Conservation (phyloP, 129 eudicot genomes). For the Helichrysum umbraculigerum region DNA sequence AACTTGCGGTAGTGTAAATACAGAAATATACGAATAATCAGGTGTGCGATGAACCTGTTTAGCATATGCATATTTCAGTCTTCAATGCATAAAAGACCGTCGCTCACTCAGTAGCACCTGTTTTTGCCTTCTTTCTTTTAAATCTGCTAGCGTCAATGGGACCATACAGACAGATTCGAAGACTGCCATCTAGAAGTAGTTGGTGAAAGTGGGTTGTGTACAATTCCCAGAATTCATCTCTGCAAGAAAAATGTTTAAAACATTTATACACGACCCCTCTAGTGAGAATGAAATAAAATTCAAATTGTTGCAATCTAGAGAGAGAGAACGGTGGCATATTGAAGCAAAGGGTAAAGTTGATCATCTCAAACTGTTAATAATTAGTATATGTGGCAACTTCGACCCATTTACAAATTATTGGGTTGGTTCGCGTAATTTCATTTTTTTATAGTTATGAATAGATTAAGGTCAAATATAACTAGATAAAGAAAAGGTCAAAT, state of each 20-base stretch:
- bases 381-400: neutral
- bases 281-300: neutral
- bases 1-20: too few relatives aligned
- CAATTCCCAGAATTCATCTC: constrained; percentile 94
- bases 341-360: neutral
- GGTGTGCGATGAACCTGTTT: neutral
- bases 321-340: neutral
- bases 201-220: constrained; percentile 70
- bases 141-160: constrained; percentile 35
- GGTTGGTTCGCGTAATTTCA: neutral
- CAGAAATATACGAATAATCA: neutral
- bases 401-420: neutral
- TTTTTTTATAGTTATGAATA: neutral
- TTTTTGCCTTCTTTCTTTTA: constrained; percentile 29
- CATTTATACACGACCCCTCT: constrained; percentile 1
- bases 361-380: neutral
- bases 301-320: neutral
- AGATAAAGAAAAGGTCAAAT: neutral
- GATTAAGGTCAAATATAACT: neutral
- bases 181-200: constrained; percentile 57
- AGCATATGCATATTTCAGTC: neutral
- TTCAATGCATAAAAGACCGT: neutral
- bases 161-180: constrained; percentile 77
- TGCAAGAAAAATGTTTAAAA: constrained; percentile 26
- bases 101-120: constrained; percentile 27